Base-by-base conservation (phyloP, 2,329 filamentous ascomycete genomes). In the Ciborinia camelliae region DNA sequence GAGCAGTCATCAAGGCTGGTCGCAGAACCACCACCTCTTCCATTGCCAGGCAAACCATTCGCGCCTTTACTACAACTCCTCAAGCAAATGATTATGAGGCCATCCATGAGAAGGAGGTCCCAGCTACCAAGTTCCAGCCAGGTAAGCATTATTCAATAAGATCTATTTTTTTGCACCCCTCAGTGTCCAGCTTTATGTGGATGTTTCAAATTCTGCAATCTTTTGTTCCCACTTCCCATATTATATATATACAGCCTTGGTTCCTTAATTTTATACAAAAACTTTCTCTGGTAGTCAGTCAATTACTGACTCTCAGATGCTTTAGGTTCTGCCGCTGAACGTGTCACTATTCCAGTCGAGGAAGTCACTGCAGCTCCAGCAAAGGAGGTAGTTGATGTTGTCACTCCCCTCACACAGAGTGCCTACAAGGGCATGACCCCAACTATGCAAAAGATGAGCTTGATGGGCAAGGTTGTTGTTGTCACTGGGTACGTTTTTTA, bases 381-480 rank as follows among this genome's bases (percentile, higher is more conserved):
- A 18, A 66, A 68, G 35, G 47, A 55, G 20, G 53, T 62, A 3
- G 43, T 67, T 20, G 64, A 69, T 8, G 64, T 67, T 59, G 72
- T 74, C 60, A 70, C 71, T 32, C 84, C 85, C 26, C 79, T 89
- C 52, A 79, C 79, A 68, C 78, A 81, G 66, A 79, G 81, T 71
- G 79, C 85, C 63, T 86, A 81, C 76, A 76, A 81, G 57, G 76
- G 80, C 51, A 80, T 91, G 75, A 84, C 87, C 6, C 81, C 83
- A 37, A 91, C 87, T 43, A 81, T 91, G 77, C 82, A 86, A 77
- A 88, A 84, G 77, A 88, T 90, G 82, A 86, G 82, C 61, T 81
- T 91, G 67, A 84, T 84, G 75, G 87, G 81, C 75, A 91, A 91
- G 82, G 84, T 88, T 64, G 87, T 90, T 70, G 82, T 91, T 69